These are phyloP conservation scores for Ascochyta koolunga DNA, from an alignment of 2,329 filamentous ascomycete genomes.

Conservation along the genomic window DNA sequence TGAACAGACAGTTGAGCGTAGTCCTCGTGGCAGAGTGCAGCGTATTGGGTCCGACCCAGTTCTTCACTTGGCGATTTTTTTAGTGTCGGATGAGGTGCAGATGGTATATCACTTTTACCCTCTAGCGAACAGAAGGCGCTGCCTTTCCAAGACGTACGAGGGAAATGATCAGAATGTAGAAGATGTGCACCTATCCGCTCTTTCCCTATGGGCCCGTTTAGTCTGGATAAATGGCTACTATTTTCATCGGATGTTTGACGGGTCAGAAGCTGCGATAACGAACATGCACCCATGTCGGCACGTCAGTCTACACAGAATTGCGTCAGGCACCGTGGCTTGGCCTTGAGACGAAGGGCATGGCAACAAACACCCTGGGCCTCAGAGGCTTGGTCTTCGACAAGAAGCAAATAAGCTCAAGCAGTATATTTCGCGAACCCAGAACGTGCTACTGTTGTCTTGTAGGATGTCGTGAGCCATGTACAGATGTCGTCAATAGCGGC, in stretches of 20 bases:
- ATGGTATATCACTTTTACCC: too few relatives aligned
- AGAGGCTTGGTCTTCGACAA: not conserved
- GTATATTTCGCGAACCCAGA: not conserved
- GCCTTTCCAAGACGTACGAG: too few relatives aligned
- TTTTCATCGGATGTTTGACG: not conserved
- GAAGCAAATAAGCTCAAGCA: not conserved
- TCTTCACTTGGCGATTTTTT: not conserved
- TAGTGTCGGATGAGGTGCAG: too few relatives aligned
- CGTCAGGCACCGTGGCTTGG: slow-evolving; percentile 25
- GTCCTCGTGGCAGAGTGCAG: not conserved
- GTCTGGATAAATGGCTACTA: not conserved
- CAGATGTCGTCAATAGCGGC: slow-evolving; percentile 13
- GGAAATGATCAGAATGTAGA: not conserved
- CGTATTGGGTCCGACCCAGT: not conserved
- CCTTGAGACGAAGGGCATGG: not conserved
- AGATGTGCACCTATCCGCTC: not conserved
- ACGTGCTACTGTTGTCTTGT: not conserved
- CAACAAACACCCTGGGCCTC: not conserved
- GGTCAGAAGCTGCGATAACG: slow-evolving; percentile 14
- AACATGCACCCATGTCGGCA: slow-evolving; percentile 21
- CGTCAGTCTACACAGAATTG: slow-evolving; percentile 24
- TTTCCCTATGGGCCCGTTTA: too few relatives aligned
- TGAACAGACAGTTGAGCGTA: too few relatives aligned
- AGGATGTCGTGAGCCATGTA: slow-evolving; percentile 7
- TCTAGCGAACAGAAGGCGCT: too few relatives aligned